A percentile compares a stretch with the other conserved stretches of the same genome.
Conservation (phyloP, 331 rosid genomes). For the Malus hybrid region DNA sequence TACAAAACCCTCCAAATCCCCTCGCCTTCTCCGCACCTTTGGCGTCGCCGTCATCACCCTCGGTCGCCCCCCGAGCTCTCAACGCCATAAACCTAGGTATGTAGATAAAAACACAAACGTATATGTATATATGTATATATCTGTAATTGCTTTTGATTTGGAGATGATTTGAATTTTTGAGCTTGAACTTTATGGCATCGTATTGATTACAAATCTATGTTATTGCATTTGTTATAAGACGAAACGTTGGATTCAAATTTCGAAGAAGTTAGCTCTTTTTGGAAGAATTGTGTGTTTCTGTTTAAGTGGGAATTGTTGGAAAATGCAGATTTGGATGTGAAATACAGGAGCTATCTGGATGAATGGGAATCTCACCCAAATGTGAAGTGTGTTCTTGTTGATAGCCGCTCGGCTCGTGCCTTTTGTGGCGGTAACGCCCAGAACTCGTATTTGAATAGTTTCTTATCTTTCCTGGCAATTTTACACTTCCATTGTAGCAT, state of each 20-base stretch:
- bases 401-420: too few species aligned
- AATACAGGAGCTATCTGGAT: conserved; percentile 72
- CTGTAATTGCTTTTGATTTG: not conserved
- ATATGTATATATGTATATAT: not conserved
- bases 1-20: too few species aligned
- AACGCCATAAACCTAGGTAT: conserved; percentile 84
- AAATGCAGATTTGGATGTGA: conserved; percentile 82
- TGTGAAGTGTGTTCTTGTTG: conserved; percentile 15
- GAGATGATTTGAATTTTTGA: too few species aligned
- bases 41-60: conserved; percentile 90
- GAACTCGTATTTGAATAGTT: too few species aligned
- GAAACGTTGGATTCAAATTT: not conserved
- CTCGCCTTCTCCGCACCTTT: too few species aligned
- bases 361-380: conserved; percentile 84
- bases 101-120: too few species aligned
- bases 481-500: too few species aligned
- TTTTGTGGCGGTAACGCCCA: too few species aligned
- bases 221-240: not conserved
- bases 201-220: too few species aligned
- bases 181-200: too few species aligned
- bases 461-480: too few species aligned
- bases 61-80: conserved; percentile 96
- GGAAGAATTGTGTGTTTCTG: too few species aligned
- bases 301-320: not conserved
- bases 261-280: not conserved